Percentiles rank a stretch among this genome's conserved stretches.
Conservation (phyloP, 148 eudicot species). For the Rhododendron griersonianum region DNA sequence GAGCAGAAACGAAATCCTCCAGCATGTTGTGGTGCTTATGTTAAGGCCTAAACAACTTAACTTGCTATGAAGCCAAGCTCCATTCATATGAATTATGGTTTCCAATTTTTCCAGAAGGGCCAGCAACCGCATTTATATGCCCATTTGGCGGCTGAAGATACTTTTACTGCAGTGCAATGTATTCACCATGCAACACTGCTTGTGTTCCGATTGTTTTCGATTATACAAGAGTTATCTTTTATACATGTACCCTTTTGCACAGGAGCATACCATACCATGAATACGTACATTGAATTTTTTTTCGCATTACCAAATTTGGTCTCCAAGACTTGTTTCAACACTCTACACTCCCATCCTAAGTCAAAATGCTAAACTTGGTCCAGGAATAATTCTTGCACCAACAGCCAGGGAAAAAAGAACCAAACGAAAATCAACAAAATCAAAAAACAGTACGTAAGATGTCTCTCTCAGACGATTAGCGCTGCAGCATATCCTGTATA, state of each 20-base stretch:
- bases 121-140: background rate
- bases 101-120: background rate
- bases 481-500: background rate
- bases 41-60: background rate
- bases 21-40: background rate
- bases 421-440: too few species aligned
- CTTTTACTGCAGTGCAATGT: background rate
- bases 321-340: background rate
- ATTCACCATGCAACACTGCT: constrained; percentile 16
- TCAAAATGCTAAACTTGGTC: too few species aligned
- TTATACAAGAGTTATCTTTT: background rate
- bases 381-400: too few species aligned
- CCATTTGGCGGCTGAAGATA: background rate
- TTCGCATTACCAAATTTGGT: background rate
- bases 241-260: background rate
- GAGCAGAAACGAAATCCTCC: background rate
- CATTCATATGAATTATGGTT: background rate
- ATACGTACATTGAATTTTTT: background rate
- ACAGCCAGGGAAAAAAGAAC: too few species aligned
- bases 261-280: background rate
- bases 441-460: too few species aligned
- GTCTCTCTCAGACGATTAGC: too few species aligned
- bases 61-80: background rate
- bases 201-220: constrained; percentile 7
- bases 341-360: background rate